Evolutionary conservation across 2,329 filamentous ascomycete species (phyloP), one percentile per base, ranked within the genome.

Genomic region (Apiospora aurea): DNA sequence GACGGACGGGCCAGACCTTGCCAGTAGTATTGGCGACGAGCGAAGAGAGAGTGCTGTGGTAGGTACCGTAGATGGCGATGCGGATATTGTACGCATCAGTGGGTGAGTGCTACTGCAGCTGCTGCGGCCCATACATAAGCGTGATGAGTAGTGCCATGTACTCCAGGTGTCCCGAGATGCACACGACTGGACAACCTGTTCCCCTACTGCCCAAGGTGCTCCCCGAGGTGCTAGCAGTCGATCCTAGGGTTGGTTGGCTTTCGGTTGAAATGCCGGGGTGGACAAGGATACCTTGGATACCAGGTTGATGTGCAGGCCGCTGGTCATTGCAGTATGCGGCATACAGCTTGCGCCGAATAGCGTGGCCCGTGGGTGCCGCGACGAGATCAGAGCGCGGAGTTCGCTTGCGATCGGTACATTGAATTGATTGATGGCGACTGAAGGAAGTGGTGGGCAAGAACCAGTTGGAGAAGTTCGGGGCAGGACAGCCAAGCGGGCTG

Each of bases 241-340:
- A 61, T 61, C 53, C 53, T 38, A 38, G 53, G 21, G 53, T 21
- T 64, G 21, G 53, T 21, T 64, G 29, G 57, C 34, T 64, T 34
- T 64, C 57, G 57, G 57, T 64, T 64, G 57, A 14, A 64, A 64
- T 64, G 34, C 57, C 57, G 57, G 57, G 57, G 57, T 64, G 57
- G 21, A 41, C 57, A 41, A 41, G 57, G 57, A 64, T 61, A 38
- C 34, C 34, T 57, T 38, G 57, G 34, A 64, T 64, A 24, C 57
- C 57, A 41, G 57, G 57, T 64, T 64, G 8, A 14, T 64, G 57
- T 64, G 57, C 57, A 64, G 57, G 57, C n/a, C 57, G 41, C 53
- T 61, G 53, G 53, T n/a, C 57, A 41, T 41, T 41, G 57, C 57
- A 64, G 57, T n/a, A 64, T 64, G 57, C 57, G 34, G 57, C 57